Base-by-base conservation (phyloP, 1,284 basidiomycete species). In the Leccinum laetum region DNA sequence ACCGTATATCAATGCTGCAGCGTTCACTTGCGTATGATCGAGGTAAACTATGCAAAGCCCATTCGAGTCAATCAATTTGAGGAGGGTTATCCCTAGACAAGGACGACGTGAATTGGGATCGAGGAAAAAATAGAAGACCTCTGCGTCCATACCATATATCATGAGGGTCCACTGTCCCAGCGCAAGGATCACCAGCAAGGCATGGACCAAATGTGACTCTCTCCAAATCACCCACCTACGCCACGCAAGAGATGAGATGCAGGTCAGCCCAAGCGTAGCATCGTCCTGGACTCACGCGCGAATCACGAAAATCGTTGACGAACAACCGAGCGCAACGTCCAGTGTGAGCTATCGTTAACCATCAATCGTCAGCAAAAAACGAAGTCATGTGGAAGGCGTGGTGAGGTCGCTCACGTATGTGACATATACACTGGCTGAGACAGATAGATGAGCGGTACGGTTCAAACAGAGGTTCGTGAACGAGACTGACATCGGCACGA, bases 211-310 rank as follows among this genome's bases (percentile, higher is more conserved):
- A 18, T 60, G 60, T 2, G 63, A 67, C 16, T 66, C 62, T 16
- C 64, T 67, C 74, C 74, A 73, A 18, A 73, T 71, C 4, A 73
- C 3, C 70, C 70, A 76, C 52, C 74, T 73, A 49, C 4, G 16
- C 6, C 10, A 6, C 9, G 11, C 53, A 29, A 18, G 16, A 9
- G 5, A n/a, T 60, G 18, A 63, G 63, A 14, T 32, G 13, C 14
- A 29, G 2, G 11, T 46, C 3, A 11, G 7, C 13, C 2, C 6
- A 8, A 18, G n/a, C 4, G 10, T 55, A 5, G 16, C 13, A 55
- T 55, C 11, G 7, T 16, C 9, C 2, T 21, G 16, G 35, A 61
- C 72, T 37, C 63, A 74, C 75, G 73, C 64, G 64, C 75, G 74
- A 61, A 74, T 69, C 68, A 69, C 58, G 41, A 74, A 62, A 52